Percentiles rank a stretch among this genome's conserved stretches.
These are phyloP conservation scores for Syzygium malaccense DNA, from an alignment of 441 rosid genomes.

Conservation along the genomic window DNA sequence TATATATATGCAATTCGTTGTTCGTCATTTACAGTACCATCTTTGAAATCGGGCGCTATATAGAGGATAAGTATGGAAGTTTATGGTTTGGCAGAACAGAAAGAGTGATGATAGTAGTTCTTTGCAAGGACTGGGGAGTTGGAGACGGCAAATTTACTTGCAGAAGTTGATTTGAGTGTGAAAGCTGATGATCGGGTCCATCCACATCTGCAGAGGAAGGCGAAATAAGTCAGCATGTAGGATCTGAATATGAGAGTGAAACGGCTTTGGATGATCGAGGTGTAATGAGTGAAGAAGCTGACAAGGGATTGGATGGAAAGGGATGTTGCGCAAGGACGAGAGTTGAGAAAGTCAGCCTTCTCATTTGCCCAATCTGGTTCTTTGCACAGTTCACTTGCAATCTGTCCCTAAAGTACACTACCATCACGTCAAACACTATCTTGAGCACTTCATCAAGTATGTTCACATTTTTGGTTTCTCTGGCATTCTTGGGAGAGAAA, in stretches of 20 bases:
- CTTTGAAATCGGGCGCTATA: constrained; percentile 54
- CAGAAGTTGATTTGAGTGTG: constrained; percentile 22
- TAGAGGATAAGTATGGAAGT: constrained; percentile 64
- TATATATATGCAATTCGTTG: constrained; percentile 86
- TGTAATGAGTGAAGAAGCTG: constrained; percentile 3
- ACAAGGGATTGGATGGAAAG: constrained; percentile 48
- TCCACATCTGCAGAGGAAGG: constrained; percentile 26
- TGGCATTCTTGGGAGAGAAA: constrained; percentile 70
- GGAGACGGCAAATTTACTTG: constrained; percentile 62
- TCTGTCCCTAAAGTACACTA: constrained; percentile 83
- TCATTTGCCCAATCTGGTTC: constrained; percentile 92
- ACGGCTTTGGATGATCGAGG: constrained; percentile 16
- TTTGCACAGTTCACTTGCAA: constrained; percentile 84
- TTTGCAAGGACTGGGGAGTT: constrained; percentile 42
- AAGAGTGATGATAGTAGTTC: constrained; percentile 12
- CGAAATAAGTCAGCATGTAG: constrained; percentile 12
- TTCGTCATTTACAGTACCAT: constrained; percentile 74
- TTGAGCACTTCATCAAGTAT: constrained; percentile 87
- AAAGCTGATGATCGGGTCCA: constrained; percentile 13
- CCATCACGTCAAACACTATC: constrained; percentile 89
- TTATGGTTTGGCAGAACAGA: constrained; percentile 52
- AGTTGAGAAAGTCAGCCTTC: constrained; percentile 72
- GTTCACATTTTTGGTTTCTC: constrained; percentile 77
- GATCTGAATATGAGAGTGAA: constrained; percentile 20
- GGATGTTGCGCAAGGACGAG: constrained; percentile 82